phyloP scores from a whole-genome alignment of 2,329 filamentous ascomycete genomes.

The Cytospora schulzeri region DNA sequence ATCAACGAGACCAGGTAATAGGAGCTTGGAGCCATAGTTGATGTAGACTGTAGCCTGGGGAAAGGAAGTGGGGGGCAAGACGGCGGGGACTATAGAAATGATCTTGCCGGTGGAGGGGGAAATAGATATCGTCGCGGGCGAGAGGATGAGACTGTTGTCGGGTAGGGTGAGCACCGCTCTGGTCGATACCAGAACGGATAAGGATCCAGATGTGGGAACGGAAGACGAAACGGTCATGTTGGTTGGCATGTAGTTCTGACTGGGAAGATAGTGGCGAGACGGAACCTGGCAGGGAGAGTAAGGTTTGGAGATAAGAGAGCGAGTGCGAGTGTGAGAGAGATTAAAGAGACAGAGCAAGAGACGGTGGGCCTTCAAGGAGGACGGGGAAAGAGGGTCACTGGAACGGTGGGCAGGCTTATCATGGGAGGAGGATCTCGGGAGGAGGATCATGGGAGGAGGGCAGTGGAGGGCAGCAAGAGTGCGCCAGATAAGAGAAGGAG shows the following conservation, averaged over 20 bases:
- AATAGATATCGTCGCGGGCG: constrained; percentile 80
- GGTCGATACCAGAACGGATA: constrained; percentile 81
- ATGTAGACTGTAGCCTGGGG: constrained; percentile 72
- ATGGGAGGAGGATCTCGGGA: constrained; percentile 8
- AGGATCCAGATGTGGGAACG: constrained; percentile 37
- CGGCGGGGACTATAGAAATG: constrained; percentile 68
- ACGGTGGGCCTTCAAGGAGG: neutral
- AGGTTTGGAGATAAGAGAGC: constrained; percentile 13
- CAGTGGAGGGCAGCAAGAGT: neutral
- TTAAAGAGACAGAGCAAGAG: neutral
- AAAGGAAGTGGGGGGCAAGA: constrained; percentile 77
- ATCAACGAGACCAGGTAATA: constrained; percentile 91
- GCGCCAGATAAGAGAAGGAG: constrained; percentile 4
- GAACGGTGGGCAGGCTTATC: constrained; percentile 1
- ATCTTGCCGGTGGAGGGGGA: constrained; percentile 84
- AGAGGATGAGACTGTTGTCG: constrained; percentile 63
- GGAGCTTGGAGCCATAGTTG: constrained; percentile 81
- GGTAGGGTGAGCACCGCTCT: constrained; percentile 78
- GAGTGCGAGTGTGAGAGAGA: neutral
- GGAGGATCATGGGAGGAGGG: neutral
- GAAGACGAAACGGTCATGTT: constrained; percentile 37
- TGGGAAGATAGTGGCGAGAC: neutral
- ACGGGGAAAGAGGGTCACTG: neutral
- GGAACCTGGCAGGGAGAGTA: neutral
- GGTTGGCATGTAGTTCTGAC: constrained; percentile 16